A percentile compares a stretch with the other conserved stretches of the same genome.
These are phyloP conservation scores for Colletotrichum euphorbiae DNA, from an alignment of 2,329 filamentous ascomycete genomes.

Conservation along the genomic window DNA sequence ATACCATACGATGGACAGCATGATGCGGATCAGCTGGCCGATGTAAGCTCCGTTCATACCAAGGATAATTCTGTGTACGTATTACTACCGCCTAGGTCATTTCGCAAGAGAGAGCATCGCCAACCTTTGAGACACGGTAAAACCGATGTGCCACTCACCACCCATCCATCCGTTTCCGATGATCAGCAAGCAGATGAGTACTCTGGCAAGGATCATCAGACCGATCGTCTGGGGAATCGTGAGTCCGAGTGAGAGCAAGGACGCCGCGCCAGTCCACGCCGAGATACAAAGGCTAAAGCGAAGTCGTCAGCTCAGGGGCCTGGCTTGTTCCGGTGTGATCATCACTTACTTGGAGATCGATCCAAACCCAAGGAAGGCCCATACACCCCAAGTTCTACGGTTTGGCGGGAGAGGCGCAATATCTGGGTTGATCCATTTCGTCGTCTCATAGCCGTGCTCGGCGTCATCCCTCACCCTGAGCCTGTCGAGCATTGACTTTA, in stretches of 20 bases:
- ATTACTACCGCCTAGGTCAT: too few species aligned
- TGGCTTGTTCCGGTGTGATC: too few species aligned
- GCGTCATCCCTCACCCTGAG: constrained; percentile 35
- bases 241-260: constrained; percentile 39
- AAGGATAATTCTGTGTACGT: constrained; percentile 13
- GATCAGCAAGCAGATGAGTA: constrained; percentile 39
- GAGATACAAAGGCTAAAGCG: constrained; percentile 38
- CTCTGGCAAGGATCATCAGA: constrained; percentile 41
- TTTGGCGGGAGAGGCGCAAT: constrained; percentile 55
- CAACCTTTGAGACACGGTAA: constrained; percentile 56
- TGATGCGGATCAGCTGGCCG: constrained; percentile 53
- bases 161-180: constrained; percentile 44
- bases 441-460: constrained; percentile 50
- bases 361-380: constrained; percentile 41
- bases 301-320: neutral
- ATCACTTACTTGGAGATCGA: constrained; percentile 40
- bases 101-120: neutral
- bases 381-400: constrained; percentile 57
- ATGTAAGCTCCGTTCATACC: constrained; percentile 55
- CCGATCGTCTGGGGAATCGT: constrained; percentile 41
- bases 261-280: constrained; percentile 39
- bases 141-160: constrained; percentile 47
- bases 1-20: constrained; percentile 55
- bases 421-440: constrained; percentile 62
- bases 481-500: constrained; percentile 23